phyloP scores from a whole-genome alignment of 2,329 filamentous ascomycete genomes.

The Spiromastix sp. region DNA sequence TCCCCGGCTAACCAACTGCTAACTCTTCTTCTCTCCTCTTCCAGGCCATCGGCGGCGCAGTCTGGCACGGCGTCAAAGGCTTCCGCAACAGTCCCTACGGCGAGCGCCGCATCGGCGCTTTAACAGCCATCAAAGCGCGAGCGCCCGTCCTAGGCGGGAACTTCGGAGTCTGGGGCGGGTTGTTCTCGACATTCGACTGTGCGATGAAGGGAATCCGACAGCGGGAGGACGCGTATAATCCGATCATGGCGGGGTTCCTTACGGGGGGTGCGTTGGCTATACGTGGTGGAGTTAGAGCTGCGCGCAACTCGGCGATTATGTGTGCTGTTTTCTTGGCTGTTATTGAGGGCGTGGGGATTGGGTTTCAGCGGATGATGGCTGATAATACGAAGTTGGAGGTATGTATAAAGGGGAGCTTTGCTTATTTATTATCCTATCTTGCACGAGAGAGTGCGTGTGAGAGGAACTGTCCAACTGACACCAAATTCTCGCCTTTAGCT shows the following conservation, averaged over 20 bases:
- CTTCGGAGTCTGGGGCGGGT: slow-evolving; percentile 94
- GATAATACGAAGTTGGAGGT: slow-evolving; percentile 78
- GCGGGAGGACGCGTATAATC: slow-evolving; percentile 98
- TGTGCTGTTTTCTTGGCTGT: slow-evolving; percentile 90
- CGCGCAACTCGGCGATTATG: slow-evolving; percentile 90
- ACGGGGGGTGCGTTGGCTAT: slow-evolving; percentile 88
- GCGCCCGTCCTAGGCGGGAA: slow-evolving; percentile 94
- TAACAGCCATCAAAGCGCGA: slow-evolving; percentile 95
- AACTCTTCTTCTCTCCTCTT: slow-evolving; percentile 17
- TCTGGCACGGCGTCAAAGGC: slow-evolving; percentile 97
- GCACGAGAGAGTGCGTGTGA: no score
- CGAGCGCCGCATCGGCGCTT: slow-evolving; percentile 86
- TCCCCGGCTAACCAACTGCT: slow-evolving; percentile 13
- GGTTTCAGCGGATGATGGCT: slow-evolving; percentile 88
- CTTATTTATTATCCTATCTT: no score
- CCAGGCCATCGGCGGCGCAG: slow-evolving; percentile 65
- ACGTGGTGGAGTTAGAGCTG: slow-evolving; percentile 81
- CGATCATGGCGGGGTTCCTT: slow-evolving; percentile 83
- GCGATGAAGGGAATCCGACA: slow-evolving; percentile 85
- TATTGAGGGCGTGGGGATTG: slow-evolving; percentile 95
- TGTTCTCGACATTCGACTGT: slow-evolving; percentile 95
- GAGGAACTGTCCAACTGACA: no score
- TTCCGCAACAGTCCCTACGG: slow-evolving; percentile 84
- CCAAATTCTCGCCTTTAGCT: no score
- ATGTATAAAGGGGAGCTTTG: no score